Percentiles rank a stretch among this genome's conserved stretches.
Conservation (phyloP, 2,329 filamentous ascomycete genomes). For the Neophaeococcomyces aloes region DNA sequence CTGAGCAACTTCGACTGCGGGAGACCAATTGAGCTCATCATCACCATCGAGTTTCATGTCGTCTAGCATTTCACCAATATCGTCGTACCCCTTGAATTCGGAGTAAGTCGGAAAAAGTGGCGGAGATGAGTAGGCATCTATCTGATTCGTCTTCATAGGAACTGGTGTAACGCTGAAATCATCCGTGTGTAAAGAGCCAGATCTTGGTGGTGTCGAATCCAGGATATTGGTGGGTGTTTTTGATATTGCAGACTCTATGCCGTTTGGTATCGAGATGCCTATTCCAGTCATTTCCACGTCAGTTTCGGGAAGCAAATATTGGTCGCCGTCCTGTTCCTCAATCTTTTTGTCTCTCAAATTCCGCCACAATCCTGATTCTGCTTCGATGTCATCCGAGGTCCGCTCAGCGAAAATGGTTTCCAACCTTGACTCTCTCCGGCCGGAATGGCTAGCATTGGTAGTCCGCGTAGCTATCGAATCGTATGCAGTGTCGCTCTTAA, state of each 20-base stretch:
- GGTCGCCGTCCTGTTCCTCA: not conserved
- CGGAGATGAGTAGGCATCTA: constrained; percentile 11
- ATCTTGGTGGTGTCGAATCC: constrained; percentile 4
- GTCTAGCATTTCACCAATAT: constrained; percentile 5
- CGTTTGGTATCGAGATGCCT: not conserved
- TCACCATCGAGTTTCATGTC: constrained; percentile 7
- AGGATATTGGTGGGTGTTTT: not conserved
- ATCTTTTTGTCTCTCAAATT: constrained; percentile 13
- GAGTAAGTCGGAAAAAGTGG: constrained; percentile 7
- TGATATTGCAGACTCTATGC: not conserved
- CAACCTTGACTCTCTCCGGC: constrained; percentile 46
- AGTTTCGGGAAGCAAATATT: not conserved
- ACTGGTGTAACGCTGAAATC: constrained; percentile 6
- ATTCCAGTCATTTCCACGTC: constrained; percentile 1
- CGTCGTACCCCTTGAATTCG: constrained; percentile 1
- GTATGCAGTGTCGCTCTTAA: constrained; percentile 51
- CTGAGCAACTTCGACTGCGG: not conserved
- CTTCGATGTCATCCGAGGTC: constrained; percentile 15
- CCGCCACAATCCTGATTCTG: constrained; percentile 10
- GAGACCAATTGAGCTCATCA: constrained; percentile 1
- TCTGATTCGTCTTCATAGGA: not conserved
- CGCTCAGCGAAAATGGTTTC: constrained; percentile 55
- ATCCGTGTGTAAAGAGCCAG: constrained; percentile 1
- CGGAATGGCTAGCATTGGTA: constrained; percentile 43
- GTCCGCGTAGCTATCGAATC: constrained; percentile 53